Evolutionary conservation across 2,329 filamentous ascomycete genomes (phyloP).

Genomic region (Gaeumannomyces sp.): DNA sequence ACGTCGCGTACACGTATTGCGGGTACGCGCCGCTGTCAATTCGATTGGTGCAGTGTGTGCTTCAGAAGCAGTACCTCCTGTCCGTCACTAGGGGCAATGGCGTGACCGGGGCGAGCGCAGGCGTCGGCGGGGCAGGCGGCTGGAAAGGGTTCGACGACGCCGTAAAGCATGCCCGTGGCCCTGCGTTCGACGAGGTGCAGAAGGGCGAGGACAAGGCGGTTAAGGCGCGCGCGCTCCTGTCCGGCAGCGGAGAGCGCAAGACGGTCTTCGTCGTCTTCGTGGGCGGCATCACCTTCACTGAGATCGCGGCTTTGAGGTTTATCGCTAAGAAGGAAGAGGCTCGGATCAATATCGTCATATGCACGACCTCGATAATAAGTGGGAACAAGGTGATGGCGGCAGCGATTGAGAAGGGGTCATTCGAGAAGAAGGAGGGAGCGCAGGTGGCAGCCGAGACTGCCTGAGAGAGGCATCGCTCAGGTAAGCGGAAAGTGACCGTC

Average conservation of each 20-base stretch:
- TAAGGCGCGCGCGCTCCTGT: conserved; percentile 76
- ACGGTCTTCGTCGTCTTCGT: conserved; percentile 95
- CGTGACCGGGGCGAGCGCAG: conserved; percentile 33
- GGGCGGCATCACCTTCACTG: conserved; percentile 93
- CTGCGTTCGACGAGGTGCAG: conserved; percentile 87
- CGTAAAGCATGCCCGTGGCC: conserved; percentile 78
- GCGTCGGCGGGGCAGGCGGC: conserved; percentile 58
- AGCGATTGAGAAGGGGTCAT: conserved; percentile 67
- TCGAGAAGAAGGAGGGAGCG: conserved; percentile 28
- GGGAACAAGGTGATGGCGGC: conserved; percentile 85
- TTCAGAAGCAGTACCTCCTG: conserved; percentile 82
- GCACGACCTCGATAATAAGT: conserved; percentile 85
- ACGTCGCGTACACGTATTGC: conserved; percentile 96
- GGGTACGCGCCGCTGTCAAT: conserved; percentile 93
- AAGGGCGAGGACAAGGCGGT: conserved; percentile 90
- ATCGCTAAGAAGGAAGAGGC: conserved; percentile 74
- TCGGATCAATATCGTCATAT: conserved; percentile 72
- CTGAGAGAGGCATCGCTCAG: neutral
- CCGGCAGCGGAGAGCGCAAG: conserved; percentile 69
- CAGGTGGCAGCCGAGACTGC: neutral
- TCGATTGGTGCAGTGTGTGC: conserved; percentile 81
- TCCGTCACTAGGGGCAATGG: conserved; percentile 60
- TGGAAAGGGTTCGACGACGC: conserved; percentile 94
- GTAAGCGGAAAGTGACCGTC: neutral
- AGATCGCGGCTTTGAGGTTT: conserved; percentile 89